Conservation (phyloP, 164 flowering plant genomes). For the Euptelea pleiosperma region DNA sequence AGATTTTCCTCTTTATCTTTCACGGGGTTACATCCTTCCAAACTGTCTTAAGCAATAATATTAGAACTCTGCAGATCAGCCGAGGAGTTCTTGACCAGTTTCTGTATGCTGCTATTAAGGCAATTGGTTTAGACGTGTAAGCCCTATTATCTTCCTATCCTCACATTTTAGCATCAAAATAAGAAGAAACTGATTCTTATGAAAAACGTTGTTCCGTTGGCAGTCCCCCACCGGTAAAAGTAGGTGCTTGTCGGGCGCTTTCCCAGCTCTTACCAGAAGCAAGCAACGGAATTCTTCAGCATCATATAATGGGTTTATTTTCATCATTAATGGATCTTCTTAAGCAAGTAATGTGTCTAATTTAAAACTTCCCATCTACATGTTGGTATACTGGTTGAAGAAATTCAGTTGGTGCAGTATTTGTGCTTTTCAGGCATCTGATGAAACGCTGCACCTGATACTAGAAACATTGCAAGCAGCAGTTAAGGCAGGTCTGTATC, state of each 20-base stretch:
- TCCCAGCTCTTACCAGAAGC: conserved; percentile 73
- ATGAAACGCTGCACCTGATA: conserved; percentile 85
- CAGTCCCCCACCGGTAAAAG: conserved; percentile 90
- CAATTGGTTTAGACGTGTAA: conserved; percentile 74
- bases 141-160: conserved; percentile 17
- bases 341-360: conserved; percentile 48
- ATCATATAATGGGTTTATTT: conserved; percentile 58
- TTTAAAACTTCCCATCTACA: not conserved
- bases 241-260: conserved; percentile 89
- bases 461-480: conserved; percentile 87
- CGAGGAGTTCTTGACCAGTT: conserved; percentile 54
- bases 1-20: not conserved
- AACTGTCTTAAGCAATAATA: not conserved
- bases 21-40: not conserved
- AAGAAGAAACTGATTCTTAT: conserved; percentile 4
- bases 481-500: conserved; percentile 59
- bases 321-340: conserved; percentile 80
- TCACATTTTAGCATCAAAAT: not conserved
- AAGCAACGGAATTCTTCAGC: conserved; percentile 39
- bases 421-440: conserved; percentile 64
- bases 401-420: not conserved
- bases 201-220: conserved; percentile 11
- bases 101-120: conserved; percentile 58
- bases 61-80: conserved; percentile 46
- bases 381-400: not conserved